Evolutionary conservation across 2,329 filamentous ascomycete species (phyloP), one percentile per base, ranked within the genome.

Genomic region (Pyrenophora teres): DNA sequence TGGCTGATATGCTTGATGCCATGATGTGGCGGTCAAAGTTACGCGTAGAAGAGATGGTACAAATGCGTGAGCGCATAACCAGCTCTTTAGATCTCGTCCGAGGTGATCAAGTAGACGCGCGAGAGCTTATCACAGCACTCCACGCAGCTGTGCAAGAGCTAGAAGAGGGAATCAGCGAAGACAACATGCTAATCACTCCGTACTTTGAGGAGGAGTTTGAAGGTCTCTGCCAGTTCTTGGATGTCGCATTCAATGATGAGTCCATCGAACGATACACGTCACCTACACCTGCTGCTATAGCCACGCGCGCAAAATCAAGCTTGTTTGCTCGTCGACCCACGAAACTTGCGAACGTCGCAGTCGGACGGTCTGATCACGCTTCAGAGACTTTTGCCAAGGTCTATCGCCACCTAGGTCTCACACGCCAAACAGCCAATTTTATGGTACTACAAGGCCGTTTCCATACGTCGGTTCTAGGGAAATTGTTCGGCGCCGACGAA

Each of bases 1-100:
- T 81, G 5, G 74, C 78, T n/a, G 73, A 77, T 43, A 68, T 71
- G 36, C 77, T 82, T 44, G 80, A 82, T 58, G 48, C 58, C 1
- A 36, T 69, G 2, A 73, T 74, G 60, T 76, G 73, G 73, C 68
- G 62, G 39, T 70, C 67, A 1, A 60, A 52, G 35, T 50, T 71
- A 30, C 64, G 57, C 2, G 51, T 72, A 2, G 62, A 68, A 37
- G 71, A 74, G 45, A 69, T 75, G 63, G 59, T 67, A 9, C 67
- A 72, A 32, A 69, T 74, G 40, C 58, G 71, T 18, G 67, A 69
- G 52, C 56, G 72, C 6, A 66, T 76, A 32, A 56, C 64, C 6
- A 68, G 64, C 38, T 70, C 73, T 2, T 42, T 74, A 8, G 61
- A 68, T 13, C 62, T 73, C n/a, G 65, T 69, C 1, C 62, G 64